Evolutionary conservation across 345 rosid species (phyloP).

Genomic region (Melaleuca quinquenervia): DNA sequence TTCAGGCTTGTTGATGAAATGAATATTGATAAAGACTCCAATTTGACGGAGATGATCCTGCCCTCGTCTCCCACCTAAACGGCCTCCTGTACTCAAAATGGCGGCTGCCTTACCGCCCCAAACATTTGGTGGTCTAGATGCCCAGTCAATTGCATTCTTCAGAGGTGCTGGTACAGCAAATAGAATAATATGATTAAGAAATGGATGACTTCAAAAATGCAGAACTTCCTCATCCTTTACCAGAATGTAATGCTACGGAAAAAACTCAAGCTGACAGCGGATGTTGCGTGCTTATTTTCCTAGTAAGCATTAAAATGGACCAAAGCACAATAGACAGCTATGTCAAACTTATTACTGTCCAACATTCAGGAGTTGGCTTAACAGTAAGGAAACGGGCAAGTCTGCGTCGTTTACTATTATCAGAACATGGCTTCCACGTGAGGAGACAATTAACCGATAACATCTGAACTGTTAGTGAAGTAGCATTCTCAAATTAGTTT

Average conservation of each 20-base stretch:
- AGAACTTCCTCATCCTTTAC: too few species aligned
- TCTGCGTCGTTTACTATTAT: neutral
- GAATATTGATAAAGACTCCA: constrained; percentile 71
- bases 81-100: constrained; percentile 50
- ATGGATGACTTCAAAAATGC: too few species aligned
- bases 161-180: constrained; percentile 31
- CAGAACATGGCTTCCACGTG: too few species aligned
- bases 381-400: neutral
- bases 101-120: constrained; percentile 86
- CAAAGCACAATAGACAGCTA: neutral
- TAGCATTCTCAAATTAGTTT: too few species aligned
- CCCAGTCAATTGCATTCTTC: constrained; percentile 88
- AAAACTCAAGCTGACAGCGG: neutral
- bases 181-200: neutral
- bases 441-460: too few species aligned
- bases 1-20: constrained; percentile 85
- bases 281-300: neutral
- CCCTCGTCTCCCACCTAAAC: constrained; percentile 45
- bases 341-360: neutral
- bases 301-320: neutral
- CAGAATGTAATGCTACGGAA: too few species aligned
- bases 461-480: too few species aligned
- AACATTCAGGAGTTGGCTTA: neutral
- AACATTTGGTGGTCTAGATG: constrained; percentile 60
- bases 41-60: constrained; percentile 82